These are phyloP conservation scores for Coprinopsis marcescibilis DNA, from an alignment of 768 basidiomycete species.

Conservation along the genomic window DNA sequence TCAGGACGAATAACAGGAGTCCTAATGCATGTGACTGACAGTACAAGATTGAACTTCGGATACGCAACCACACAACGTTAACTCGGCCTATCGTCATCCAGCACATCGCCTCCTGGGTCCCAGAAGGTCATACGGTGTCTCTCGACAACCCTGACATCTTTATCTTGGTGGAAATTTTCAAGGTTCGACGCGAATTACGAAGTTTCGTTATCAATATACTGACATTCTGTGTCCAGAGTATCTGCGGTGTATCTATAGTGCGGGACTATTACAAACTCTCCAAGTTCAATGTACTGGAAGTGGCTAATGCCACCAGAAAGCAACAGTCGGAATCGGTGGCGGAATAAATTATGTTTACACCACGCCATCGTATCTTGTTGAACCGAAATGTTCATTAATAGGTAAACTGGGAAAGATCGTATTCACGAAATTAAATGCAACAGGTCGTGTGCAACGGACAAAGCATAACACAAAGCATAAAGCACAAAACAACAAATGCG, in stretches of 20 bases:
- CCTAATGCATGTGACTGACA: slow-evolving; percentile 19
- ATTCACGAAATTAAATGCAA: too few species aligned
- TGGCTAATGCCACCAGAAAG: slow-evolving; percentile 47
- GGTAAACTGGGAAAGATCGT: neutral
- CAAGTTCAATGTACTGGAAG: slow-evolving; percentile 77
- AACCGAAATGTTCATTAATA: neutral
- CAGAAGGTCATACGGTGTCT: slow-evolving; percentile 60
- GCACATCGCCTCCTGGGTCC: slow-evolving; percentile 65
- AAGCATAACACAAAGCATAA: too few species aligned
- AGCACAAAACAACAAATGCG: too few species aligned
- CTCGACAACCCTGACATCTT: slow-evolving; percentile 65
- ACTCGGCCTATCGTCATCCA: slow-evolving; percentile 56
- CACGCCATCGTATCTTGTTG: neutral
- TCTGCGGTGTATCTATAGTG: slow-evolving; percentile 73
- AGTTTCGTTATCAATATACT: too few species aligned
- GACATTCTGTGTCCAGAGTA: slow-evolving; percentile 40
- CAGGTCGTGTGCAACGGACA: too few species aligned
- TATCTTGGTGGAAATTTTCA: slow-evolving; percentile 78
- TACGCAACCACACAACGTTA: slow-evolving; percentile 73
- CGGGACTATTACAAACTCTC: slow-evolving; percentile 63
- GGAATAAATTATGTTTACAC: slow-evolving; percentile 10
- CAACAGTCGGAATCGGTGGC: slow-evolving; percentile 16
- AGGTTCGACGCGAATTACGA: too few species aligned
- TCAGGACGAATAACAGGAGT: neutral
- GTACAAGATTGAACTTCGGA: slow-evolving; percentile 78